These are phyloP conservation scores for Candida odintsovae DNA, from an alignment of 805 yeast species.

Conservation along the genomic window DNA sequence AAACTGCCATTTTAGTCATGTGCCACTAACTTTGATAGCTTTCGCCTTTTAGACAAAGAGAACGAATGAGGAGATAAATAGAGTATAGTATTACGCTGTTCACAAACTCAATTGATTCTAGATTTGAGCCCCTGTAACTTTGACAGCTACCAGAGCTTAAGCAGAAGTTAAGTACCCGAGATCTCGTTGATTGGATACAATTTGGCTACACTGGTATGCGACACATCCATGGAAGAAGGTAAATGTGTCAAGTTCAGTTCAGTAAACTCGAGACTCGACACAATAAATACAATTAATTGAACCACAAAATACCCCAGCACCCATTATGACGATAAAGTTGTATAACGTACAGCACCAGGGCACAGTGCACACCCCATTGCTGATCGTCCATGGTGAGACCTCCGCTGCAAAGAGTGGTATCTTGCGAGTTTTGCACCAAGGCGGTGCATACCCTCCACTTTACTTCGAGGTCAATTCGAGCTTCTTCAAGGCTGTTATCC, in stretches of 20 bases:
- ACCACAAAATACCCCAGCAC: not conserved
- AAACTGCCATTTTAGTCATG: too few relatives aligned
- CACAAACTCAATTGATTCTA: too few relatives aligned
- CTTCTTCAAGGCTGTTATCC: slow-evolving; percentile 69
- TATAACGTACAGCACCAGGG: slow-evolving; percentile 29
- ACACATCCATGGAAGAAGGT: too few relatives aligned
- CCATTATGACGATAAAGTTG: slow-evolving; percentile 19
- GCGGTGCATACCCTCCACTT: slow-evolving; percentile 50
- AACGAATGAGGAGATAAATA: too few relatives aligned
- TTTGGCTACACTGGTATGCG: too few relatives aligned
- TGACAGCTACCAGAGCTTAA: too few relatives aligned
- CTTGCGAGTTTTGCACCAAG: slow-evolving; percentile 38
- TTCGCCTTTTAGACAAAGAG: not conserved
- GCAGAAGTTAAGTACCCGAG: too few relatives aligned
- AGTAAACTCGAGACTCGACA: too few relatives aligned
- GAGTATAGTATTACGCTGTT: too few relatives aligned
- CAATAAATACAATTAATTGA: too few relatives aligned
- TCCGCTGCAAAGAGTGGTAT: slow-evolving; percentile 26
- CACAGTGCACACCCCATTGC: slow-evolving; percentile 41
- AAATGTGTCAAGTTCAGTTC: not conserved
- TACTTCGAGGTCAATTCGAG: slow-evolving; percentile 63
- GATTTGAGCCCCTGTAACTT: too few relatives aligned
- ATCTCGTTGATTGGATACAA: too few relatives aligned
- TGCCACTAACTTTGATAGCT: not conserved
- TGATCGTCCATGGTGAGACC: slow-evolving; percentile 43